phyloP scores from a whole-genome alignment of 345 rosid species.

The Turnera subulata region DNA sequence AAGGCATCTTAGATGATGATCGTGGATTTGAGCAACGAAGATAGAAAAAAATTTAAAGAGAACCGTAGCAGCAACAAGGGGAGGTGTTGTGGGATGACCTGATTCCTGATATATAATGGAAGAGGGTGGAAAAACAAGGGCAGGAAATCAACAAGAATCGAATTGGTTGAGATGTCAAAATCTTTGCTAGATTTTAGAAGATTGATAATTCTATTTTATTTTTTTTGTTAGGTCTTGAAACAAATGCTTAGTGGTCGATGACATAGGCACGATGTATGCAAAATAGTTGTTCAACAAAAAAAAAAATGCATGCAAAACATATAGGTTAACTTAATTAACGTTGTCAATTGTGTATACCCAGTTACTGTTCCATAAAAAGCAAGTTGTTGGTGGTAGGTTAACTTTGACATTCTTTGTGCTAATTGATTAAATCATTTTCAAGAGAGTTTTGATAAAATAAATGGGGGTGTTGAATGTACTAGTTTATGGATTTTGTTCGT shows the following conservation, averaged over 20 bases:
- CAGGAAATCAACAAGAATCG: constrained; percentile 14
- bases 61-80: neutral
- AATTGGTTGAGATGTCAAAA: constrained; percentile 54
- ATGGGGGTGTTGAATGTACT: too few relatives aligned
- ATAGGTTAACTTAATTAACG: too few relatives aligned
- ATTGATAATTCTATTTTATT: constrained; percentile 5
- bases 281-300: too few relatives aligned
- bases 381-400: too few relatives aligned
- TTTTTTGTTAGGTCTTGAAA: constrained; percentile 17
- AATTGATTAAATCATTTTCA: constrained; percentile 2
- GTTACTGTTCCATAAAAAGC: too few relatives aligned
- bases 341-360: too few relatives aligned
- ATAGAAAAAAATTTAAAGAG: neutral
- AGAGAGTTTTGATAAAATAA: neutral
- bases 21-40: neutral
- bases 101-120: constrained; percentile 1
- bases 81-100: neutral
- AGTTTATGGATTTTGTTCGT: too few relatives aligned
- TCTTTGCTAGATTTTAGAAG: constrained; percentile 33
- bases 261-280: constrained; percentile 12
- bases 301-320: too few relatives aligned
- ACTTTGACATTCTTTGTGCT: too few relatives aligned
- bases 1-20: neutral
- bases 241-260: constrained; percentile 35
- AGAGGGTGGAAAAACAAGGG: constrained; percentile 5